A percentile compares a stretch with the other conserved stretches of the same genome.
Evolutionary conservation across 192 early-diverging fungal species (phyloP).

Genomic region (Gryganskiella cystojenkinii): DNA sequence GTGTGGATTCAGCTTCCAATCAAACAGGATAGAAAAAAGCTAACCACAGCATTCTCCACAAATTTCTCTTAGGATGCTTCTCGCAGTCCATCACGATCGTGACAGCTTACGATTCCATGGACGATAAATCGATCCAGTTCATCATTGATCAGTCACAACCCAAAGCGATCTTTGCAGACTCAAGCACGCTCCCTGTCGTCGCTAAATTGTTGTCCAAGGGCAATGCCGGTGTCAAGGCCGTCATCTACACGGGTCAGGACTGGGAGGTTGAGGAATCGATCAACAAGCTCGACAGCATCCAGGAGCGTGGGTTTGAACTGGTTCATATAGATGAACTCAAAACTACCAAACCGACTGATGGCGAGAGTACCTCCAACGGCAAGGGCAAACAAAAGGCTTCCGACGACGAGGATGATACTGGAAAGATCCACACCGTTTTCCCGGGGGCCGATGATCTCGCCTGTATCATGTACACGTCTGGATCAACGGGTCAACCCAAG

Average conservation of each 20-base stretch:
- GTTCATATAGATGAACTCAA: conserved; percentile 65
- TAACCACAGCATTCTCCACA: background rate
- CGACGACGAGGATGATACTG: conserved; percentile 1
- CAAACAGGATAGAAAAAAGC: too few relatives aligned
- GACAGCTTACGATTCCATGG: conserved; percentile 91
- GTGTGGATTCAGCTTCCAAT: too few relatives aligned
- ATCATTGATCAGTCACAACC: conserved; percentile 57
- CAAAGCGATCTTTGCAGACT: conserved; percentile 43
- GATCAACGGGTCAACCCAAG: conserved; percentile 83
- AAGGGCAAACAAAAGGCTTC: conserved; percentile 16
- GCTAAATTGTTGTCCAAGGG: conserved; percentile 43
- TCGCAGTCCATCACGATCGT: conserved; percentile 80
- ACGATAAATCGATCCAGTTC: conserved; percentile 74
- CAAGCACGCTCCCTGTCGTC: conserved; percentile 34
- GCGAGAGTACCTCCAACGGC: background rate
- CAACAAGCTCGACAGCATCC: conserved; percentile 18
- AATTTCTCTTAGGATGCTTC: conserved; percentile 55
- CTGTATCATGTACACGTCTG: conserved; percentile 82
- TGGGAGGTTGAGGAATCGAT: conserved; percentile 26
- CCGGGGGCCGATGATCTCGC: conserved; percentile 51
- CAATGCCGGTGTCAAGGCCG: conserved; percentile 54
- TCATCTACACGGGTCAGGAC: conserved; percentile 72
- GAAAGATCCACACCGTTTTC: conserved; percentile 18
- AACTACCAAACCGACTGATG: conserved; percentile 40
- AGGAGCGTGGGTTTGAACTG: conserved; percentile 33